Base-by-base conservation (phyloP, 1,139 yeast species). In the Candida tropicalis region DNA sequence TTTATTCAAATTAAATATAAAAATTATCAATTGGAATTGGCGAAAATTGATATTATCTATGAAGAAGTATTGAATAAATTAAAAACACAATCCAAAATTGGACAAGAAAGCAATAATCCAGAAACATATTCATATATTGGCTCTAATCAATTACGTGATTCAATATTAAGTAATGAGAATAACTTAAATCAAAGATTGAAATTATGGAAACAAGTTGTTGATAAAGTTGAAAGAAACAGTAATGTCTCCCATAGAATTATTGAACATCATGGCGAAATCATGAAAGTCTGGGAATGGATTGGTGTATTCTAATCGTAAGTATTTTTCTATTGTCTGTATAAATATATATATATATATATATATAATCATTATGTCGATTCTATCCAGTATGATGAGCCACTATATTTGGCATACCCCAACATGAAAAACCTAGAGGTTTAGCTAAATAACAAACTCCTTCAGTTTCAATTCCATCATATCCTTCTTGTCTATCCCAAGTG, bases 251-350 rank as follows among this genome's bases (percentile, higher is more conserved):
- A 73, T 36, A 73, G 80, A 39, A 77, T 83, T 48, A 64, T 80
- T 48, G 97, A 90, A 58, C 72, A 82, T 34, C 87, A 84, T 54
- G 97, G 97, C 4, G 97, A 89, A 53, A 85, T 89, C 48, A 81
- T 86, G 81, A 81, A 83, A 56, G 89, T 88, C 25, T 89, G 96
- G 96, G 89, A 88, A 58, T 90, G 96, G 96, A 73, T 84, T 24
- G 81, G 87, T 11, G 77, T 36, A 18, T 17, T 31, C n/a, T 31
- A 13, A 31, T 11, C 8, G 8, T n/a, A 70, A 33, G 38, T 8
- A 13, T 6, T 11, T 10, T 32, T n/a, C 6, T 12, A 24, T 23
- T 32, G 6, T 33, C n/a, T 27, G 13, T 35, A n/a, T 10, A 24
- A 8, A 16, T 10, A 23, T 23, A 34, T 18, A 34, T 34, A 24